Base-by-base conservation (phyloP, 2,329 filamentous ascomycete species). In the Arthrobotrys musiformis region DNA sequence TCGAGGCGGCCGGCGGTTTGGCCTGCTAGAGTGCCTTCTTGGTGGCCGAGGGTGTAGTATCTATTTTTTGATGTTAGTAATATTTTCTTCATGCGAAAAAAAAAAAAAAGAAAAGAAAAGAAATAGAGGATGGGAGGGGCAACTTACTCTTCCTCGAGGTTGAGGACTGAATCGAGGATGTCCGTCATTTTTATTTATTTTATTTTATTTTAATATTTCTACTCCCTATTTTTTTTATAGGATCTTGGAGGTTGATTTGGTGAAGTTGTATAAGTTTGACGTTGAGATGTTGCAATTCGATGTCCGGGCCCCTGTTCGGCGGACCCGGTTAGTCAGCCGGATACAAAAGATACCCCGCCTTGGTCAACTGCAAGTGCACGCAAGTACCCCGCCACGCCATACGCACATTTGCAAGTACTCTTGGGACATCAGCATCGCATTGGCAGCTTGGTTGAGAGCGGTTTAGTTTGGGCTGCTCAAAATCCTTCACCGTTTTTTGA, bases 1-100 rank as follows among this genome's bases (percentile, higher is more conserved):
- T 99, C 95, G 79, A 93, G 89, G 72, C 90, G 90, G 42, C 95
- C 95, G 33, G 92, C 91, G 74, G 88, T 87, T 44, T 89, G 86
- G 75, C 95, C 95, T 84, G 97, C 94, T 44, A 87, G 85, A 56
- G 89, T 83, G 48, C 95, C 95, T 67, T 93, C 88, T 4, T 86
- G 83, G 85, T 93, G 94, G 74, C 95, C 95, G 83, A 94, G 89
- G 50, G 88, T 86, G 85, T 97, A 97, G 85, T 94, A 97, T 46
- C 80, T 81, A 24, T 62, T n/a, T 1, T 35, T 74, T 68, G 69
- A 69, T 78, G 62, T 66, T 44, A 48, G 66, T 77, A 50, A 56
- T 48, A 69, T 56, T 68, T 58, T 69, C 35, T 42, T 15, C 33
- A 33, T 44, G n/a, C 6, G 46, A 17, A n/a, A n/a, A n/a, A n/a